These are phyloP conservation scores for Mrakia gelida DNA, from an alignment of 768 basidiomycete species.

Conservation along the genomic window DNA sequence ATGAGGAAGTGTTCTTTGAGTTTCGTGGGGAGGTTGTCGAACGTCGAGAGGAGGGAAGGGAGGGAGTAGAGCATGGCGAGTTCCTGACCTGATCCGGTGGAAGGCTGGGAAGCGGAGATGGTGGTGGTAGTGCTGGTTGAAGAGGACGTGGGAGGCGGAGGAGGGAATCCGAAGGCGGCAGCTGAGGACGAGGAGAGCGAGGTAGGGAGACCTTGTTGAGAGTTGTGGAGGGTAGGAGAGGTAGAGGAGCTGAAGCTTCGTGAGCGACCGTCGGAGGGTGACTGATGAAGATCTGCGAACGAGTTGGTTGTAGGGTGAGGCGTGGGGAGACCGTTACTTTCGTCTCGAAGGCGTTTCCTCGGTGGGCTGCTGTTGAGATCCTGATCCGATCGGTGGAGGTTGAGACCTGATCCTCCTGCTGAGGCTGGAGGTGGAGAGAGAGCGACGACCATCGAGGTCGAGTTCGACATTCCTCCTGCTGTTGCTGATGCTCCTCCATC, in stretches of 20 bases:
- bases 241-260: constrained; percentile 3
- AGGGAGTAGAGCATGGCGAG: constrained; percentile 80
- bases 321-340: not conserved
- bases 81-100: constrained; percentile 39
- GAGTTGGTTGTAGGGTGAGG: not conserved
- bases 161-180: not conserved
- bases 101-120: constrained; percentile 14
- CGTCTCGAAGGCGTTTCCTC: constrained; percentile 29
- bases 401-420: not conserved
- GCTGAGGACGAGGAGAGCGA: not conserved
- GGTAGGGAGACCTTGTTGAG: not conserved
- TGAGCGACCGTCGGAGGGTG: not conserved
- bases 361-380: constrained; percentile 25
- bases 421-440: not conserved
- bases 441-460: not conserved
- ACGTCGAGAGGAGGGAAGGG: constrained; percentile 74
- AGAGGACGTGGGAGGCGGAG: not conserved
- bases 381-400: not conserved
- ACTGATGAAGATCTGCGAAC: not conserved
- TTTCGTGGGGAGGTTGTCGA: constrained; percentile 68
- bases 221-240: not conserved
- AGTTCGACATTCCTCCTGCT: not conserved
- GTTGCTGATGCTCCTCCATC: not conserved
- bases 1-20: constrained; percentile 91
- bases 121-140: constrained; percentile 12